Evolutionary conservation across 192 early-diverging fungal genomes (phyloP).

Genomic region (Linnemannia exigua): DNA sequence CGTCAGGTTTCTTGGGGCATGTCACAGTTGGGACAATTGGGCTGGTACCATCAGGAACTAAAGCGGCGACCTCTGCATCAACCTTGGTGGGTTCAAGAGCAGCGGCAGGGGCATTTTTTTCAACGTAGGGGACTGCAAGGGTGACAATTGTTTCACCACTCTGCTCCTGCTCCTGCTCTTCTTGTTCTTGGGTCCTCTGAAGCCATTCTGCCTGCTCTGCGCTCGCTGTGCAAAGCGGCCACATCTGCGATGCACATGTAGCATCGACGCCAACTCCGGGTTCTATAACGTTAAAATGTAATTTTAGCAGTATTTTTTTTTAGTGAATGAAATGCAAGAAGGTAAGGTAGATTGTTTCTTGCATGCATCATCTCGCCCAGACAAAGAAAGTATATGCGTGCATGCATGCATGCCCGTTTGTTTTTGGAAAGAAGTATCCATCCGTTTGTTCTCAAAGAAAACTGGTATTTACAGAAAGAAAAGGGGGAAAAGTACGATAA

Average conservation of each 20-base stretch:
- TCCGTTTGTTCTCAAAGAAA: neutral
- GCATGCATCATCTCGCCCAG: neutral
- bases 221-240: conserved; percentile 39
- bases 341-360: neutral
- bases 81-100: neutral
- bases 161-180: neutral
- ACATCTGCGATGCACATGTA: conserved; percentile 12
- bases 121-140: conserved; percentile 13
- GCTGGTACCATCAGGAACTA: neutral
- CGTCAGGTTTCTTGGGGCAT: neutral
- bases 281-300: neutral
- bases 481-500: neutral
- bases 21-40: neutral
- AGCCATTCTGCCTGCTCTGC: neutral
- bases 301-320: neutral
- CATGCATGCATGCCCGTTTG: neutral
- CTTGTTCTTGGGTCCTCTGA: neutral
- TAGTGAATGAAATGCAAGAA: neutral
- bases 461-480: neutral
- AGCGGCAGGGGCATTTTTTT: neutral
- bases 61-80: neutral
- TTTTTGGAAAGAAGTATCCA: neutral
- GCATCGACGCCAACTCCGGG: conserved; percentile 20
- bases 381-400: neutral
- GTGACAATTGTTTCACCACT: neutral